Conservation (phyloP, 257 asterid genomes). For the Ilex asprella region DNA sequence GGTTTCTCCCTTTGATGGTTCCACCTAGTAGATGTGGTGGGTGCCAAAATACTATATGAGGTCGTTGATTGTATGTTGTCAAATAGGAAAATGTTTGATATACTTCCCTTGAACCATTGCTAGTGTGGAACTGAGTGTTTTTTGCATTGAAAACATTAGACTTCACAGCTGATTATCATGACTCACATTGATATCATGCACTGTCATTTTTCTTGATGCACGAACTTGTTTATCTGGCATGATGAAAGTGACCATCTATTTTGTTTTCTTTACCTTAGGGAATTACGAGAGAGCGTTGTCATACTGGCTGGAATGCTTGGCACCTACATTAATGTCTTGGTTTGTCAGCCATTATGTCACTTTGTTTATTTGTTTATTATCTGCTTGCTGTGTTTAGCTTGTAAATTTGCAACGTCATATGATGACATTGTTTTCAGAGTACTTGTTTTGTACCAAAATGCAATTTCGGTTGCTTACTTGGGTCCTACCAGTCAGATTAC, state of each 20-base stretch:
- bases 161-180: neutral
- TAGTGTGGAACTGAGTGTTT: neutral
- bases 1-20: too few relatives aligned
- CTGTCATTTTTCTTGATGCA: neutral
- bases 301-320: constrained; percentile 81
- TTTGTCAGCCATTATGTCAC: constrained; percentile 26
- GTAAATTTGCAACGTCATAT: neutral
- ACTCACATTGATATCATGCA: neutral
- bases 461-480: too few relatives aligned
- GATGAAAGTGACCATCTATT: constrained; percentile 12
- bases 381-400: neutral
- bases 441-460: too few relatives aligned
- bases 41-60: too few relatives aligned
- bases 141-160: neutral
- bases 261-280: constrained; percentile 42
- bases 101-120: too few relatives aligned
- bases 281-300: constrained; percentile 62
- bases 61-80: too few relatives aligned
- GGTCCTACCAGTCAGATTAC: too few relatives aligned
- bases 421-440: too few relatives aligned
- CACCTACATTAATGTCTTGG: constrained; percentile 92
- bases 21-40: too few relatives aligned
- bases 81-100: too few relatives aligned
- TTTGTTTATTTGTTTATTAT: constrained; percentile 3
- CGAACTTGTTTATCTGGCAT: neutral